Conservation (phyloP, 2,329 filamentous ascomycete genomes). For the Botryotinia narcissicola region DNA sequence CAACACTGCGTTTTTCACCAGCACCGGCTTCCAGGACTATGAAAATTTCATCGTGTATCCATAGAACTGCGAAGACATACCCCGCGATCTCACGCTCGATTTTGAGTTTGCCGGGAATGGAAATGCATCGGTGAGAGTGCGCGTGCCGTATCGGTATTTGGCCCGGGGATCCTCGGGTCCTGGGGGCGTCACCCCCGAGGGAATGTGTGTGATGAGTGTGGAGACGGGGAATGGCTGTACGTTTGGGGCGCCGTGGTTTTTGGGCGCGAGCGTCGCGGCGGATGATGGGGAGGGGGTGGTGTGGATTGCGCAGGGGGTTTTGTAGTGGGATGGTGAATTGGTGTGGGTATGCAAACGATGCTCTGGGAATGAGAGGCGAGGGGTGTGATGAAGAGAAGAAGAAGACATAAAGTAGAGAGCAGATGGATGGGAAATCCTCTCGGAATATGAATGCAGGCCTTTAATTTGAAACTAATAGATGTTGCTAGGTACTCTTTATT, state of each 20-base stretch:
- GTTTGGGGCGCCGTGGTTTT: conserved; percentile 16
- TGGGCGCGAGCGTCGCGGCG: neutral
- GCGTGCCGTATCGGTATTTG: conserved; percentile 1
- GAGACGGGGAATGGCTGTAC: neutral
- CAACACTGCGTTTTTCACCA: neutral
- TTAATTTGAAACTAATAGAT: neutral
- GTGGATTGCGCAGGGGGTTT: conserved; percentile 5
- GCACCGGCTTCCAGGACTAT: neutral
- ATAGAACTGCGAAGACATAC: neutral
- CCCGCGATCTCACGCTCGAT: neutral
- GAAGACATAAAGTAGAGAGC: neutral
- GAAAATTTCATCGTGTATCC: neutral
- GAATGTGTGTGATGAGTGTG: neutral
- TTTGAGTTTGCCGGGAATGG: neutral
- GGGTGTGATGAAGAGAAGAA: neutral
- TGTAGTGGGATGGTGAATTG: neutral
- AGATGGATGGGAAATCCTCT: neutral
- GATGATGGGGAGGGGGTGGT: conserved; percentile 9
- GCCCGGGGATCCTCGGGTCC: neutral
- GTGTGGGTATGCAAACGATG: no score
- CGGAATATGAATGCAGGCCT: neutral
- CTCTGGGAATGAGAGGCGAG: neutral
- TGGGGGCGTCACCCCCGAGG: neutral
- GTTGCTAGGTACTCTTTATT: neutral
- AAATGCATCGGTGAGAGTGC: neutral